These are phyloP conservation scores for Astrothelium subdiscretum DNA, from an alignment of 495 filamentous ascomycete species.

Conservation along the genomic window DNA sequence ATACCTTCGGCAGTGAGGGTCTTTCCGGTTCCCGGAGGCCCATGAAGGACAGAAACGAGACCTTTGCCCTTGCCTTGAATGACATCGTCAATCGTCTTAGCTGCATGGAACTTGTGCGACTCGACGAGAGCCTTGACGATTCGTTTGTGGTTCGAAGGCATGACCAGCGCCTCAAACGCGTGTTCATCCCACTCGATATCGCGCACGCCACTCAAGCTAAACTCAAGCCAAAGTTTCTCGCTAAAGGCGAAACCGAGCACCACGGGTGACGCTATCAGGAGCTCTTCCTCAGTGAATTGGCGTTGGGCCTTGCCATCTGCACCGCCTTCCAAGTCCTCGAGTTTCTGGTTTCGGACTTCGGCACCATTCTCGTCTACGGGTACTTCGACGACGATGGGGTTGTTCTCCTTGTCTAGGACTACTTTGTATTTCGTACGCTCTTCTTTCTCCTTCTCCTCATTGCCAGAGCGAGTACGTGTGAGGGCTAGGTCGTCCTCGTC, in stretches of 20 bases:
- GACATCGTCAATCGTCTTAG: slow-evolving; percentile 73
- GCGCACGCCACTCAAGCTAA: slow-evolving; percentile 69
- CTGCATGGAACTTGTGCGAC: slow-evolving; percentile 69
- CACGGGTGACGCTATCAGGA: slow-evolving; percentile 80
- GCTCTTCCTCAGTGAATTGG: slow-evolving; percentile 73
- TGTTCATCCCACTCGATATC: slow-evolving; percentile 73
- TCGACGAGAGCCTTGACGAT: slow-evolving; percentile 74
- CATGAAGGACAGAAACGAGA: slow-evolving; percentile 65
- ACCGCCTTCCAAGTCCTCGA: slow-evolving; percentile 41
- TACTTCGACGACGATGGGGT: slow-evolving; percentile 46
- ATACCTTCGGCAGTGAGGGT: slow-evolving; percentile 84
- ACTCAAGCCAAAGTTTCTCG: slow-evolving; percentile 88
- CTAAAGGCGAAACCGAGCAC: slow-evolving; percentile 87
- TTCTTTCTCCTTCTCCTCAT: slow-evolving; percentile 37
- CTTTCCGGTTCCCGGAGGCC: slow-evolving; percentile 67
- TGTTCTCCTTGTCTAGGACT: slow-evolving; percentile 51
- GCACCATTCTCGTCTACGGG: slow-evolving; percentile 49
- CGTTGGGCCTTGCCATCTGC: slow-evolving; percentile 28
- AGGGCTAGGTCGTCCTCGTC: slow-evolving; percentile 21
- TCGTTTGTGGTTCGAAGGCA: slow-evolving; percentile 63
- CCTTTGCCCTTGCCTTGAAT: slow-evolving; percentile 71
- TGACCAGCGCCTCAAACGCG: slow-evolving; percentile 69
- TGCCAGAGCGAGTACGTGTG: slow-evolving; percentile 6
- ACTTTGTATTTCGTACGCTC: slow-evolving; percentile 51
- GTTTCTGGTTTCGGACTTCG: slow-evolving; percentile 54